Percentiles rank a stretch among this genome's conserved stretches.
These are phyloP conservation scores for Andrographis paniculata DNA, from an alignment of 305 asterid genomes.

Conservation along the genomic window DNA sequence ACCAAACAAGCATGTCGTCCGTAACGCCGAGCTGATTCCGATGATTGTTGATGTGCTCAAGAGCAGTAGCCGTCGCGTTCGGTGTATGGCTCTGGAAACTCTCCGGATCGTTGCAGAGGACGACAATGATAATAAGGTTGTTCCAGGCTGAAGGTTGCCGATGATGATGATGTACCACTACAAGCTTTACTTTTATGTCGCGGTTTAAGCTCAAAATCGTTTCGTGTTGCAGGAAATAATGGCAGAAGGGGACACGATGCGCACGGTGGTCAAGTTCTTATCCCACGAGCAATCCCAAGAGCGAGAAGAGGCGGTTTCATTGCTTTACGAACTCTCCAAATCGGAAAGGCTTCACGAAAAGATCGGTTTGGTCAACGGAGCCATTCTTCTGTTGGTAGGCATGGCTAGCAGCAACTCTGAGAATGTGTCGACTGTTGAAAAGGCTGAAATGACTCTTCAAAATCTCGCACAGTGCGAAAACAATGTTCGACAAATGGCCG, in stretches of 20 bases:
- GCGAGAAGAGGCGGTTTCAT: conserved; percentile 84
- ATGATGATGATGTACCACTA: neutral
- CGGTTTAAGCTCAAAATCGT: conserved; percentile 11
- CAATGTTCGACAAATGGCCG: conserved; percentile 94
- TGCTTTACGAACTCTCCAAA: conserved; percentile 83
- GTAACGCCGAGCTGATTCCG: conserved; percentile 70
- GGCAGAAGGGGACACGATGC: conserved; percentile 87
- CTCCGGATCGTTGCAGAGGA: conserved; percentile 80
- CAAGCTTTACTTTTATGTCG: conserved; percentile 7
- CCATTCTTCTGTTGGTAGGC: conserved; percentile 76
- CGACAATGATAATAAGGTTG: conserved; percentile 85
- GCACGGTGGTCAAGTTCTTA: conserved; percentile 75
- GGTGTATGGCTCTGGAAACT: conserved; percentile 77
- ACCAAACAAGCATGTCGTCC: conserved; percentile 54
- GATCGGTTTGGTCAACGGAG: conserved; percentile 87
- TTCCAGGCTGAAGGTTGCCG: conserved; percentile 14
- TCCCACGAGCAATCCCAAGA: conserved; percentile 75
- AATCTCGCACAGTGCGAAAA: conserved; percentile 75
- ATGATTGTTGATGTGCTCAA: conserved; percentile 67
- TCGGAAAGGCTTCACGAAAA: conserved; percentile 64
- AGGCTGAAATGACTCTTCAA: conserved; percentile 68
- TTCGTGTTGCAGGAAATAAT: conserved; percentile 61
- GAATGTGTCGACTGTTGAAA: conserved; percentile 61
- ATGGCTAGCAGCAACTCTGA: conserved; percentile 95
- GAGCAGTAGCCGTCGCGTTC: conserved; percentile 55